phyloP scores from a whole-genome alignment of 108 stramenopile species.

The Aurantiochytrium sp. region DNA sequence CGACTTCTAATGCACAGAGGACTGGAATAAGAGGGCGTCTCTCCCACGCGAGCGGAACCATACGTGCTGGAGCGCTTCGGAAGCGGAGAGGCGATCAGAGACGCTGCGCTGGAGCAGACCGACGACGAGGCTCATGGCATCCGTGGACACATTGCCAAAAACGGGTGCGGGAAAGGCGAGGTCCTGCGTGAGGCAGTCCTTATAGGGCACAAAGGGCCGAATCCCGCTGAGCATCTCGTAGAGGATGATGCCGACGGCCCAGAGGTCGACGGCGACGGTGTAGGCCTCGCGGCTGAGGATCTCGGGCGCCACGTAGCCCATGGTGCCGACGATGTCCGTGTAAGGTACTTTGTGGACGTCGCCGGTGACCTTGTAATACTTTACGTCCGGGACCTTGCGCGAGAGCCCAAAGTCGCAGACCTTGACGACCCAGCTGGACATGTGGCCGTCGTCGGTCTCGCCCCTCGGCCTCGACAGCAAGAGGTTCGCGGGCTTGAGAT shows the following conservation, averaged over 20 bases:
- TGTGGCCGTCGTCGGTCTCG: background rate
- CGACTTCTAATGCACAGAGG: no score
- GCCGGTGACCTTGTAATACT: slow-evolving; percentile 40
- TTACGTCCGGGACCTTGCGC: slow-evolving; percentile 63
- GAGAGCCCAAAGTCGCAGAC: slow-evolving; percentile 98
- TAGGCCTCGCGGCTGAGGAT: slow-evolving; percentile 35
- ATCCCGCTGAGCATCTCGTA: slow-evolving; percentile 88
- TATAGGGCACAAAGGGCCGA: slow-evolving; percentile 50
- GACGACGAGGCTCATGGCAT: background rate
- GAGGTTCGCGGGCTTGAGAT: slow-evolving; percentile 38
- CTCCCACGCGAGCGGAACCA: background rate
- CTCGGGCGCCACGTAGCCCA: slow-evolving; percentile 53
- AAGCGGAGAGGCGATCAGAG: background rate
- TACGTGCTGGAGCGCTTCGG: background rate
- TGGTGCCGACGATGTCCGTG: slow-evolving; percentile 86
- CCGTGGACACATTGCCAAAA: background rate
- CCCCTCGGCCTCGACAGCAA: background rate
- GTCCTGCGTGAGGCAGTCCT: background rate
- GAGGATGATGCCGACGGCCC: slow-evolving; percentile 89
- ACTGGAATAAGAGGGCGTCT: background rate
- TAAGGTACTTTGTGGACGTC: slow-evolving; percentile 44
- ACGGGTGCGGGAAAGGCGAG: background rate
- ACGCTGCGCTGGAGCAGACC: background rate
- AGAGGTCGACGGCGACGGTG: slow-evolving; percentile 73
- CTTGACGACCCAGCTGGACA: slow-evolving; percentile 66